phyloP scores from a whole-genome alignment of 2,329 filamentous ascomycete species.

The Colletotrichum abscissum region DNA sequence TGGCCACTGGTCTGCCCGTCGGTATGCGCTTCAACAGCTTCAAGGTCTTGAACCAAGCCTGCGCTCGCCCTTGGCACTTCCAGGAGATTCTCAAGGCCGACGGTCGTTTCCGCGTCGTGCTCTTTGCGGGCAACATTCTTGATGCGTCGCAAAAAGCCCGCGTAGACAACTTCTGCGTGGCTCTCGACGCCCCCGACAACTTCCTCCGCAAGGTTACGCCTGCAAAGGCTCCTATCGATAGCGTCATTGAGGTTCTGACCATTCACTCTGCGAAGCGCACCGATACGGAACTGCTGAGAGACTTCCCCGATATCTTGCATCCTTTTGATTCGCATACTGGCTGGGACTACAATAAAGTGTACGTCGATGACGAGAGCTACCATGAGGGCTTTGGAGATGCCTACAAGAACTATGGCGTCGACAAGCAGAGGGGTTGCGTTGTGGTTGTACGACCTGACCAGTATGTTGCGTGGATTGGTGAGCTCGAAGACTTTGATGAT shows the following conservation, averaged over 20 bases:
- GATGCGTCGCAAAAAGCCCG: constrained; percentile 53
- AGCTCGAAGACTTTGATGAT: constrained; percentile 49
- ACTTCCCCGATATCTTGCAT: constrained; percentile 61
- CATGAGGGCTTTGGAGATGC: constrained; percentile 62
- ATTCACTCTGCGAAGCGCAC: constrained; percentile 65
- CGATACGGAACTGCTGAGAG: constrained; percentile 58
- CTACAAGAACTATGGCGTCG: constrained; percentile 70
- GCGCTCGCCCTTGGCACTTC: constrained; percentile 67
- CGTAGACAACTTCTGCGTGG: constrained; percentile 59
- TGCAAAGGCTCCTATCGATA: constrained; percentile 36
- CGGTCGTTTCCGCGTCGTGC: constrained; percentile 67
- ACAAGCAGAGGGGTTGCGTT: constrained; percentile 64
- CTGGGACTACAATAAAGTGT: constrained; percentile 68
- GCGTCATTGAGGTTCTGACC: constrained; percentile 63
- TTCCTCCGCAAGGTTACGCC: constrained; percentile 46
- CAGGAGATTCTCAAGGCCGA: constrained; percentile 67
- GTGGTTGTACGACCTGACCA: constrained; percentile 75
- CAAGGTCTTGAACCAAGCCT: constrained; percentile 69
- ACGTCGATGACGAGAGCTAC: constrained; percentile 64
- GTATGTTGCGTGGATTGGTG: constrained; percentile 63
- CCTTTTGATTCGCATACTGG: constrained; percentile 59
- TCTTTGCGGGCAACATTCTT: constrained; percentile 71
- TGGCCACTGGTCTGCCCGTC: constrained; percentile 57
- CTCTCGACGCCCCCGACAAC: constrained; percentile 43
- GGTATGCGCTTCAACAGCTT: constrained; percentile 70